phyloP scores from a whole-genome alignment of 331 rosid genomes.

The Phaseolus coccineus region DNA sequence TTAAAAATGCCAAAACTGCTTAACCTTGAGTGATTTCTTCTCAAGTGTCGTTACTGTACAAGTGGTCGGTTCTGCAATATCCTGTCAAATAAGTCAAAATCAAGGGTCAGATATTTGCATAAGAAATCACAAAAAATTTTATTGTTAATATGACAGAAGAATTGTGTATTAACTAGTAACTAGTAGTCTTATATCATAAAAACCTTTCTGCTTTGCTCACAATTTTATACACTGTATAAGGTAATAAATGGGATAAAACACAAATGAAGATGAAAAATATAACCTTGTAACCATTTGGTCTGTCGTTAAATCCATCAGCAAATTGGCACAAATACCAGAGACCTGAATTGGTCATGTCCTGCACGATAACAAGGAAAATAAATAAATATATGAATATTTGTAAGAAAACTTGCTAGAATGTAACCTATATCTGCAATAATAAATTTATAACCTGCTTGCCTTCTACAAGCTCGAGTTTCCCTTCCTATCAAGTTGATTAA shows the following conservation, averaged over 20 bases:
- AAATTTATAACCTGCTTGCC: conserved; percentile 73
- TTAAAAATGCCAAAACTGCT: not conserved
- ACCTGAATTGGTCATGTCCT: conserved; percentile 74
- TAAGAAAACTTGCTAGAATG: not conserved
- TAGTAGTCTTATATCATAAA: conserved; percentile 1
- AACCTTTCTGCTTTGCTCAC: not conserved
- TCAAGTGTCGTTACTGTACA: conserved; percentile 48
- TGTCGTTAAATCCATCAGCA: conserved; percentile 58
- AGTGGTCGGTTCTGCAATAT: conserved; percentile 45
- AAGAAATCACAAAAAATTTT: not conserved
- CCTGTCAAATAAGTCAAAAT: conserved; percentile 50
- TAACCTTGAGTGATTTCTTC: conserved; percentile 65
- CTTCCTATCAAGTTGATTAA: conserved; percentile 61
- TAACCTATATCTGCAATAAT: conserved; percentile 24
- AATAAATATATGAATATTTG: not conserved
- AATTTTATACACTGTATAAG: conserved; percentile 6
- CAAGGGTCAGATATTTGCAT: not conserved
- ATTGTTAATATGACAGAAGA: not conserved
- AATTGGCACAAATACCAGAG: conserved; percentile 74
- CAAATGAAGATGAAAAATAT: conserved; percentile 36
- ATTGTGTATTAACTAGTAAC: conserved; percentile 6
- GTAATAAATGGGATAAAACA: conserved; percentile 2
- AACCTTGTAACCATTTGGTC: conserved; percentile 60
- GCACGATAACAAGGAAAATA: conserved; percentile 32
- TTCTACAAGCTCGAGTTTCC: conserved; percentile 68